Base-by-base conservation (phyloP, 345 rosid species). In the Salix exigua region DNA sequence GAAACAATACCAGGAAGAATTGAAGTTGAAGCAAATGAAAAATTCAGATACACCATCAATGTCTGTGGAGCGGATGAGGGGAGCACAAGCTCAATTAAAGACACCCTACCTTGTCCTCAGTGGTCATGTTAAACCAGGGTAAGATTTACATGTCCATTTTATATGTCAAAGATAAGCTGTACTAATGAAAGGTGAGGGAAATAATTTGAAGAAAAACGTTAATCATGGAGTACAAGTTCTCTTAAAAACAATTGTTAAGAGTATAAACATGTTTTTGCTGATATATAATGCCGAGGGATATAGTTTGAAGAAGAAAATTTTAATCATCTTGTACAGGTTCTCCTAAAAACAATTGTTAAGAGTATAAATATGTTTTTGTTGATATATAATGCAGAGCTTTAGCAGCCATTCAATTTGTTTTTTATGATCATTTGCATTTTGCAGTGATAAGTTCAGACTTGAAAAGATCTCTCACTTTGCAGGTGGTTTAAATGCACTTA, bases 21-120 rank as follows among this genome's bases (percentile, higher is more conserved):
- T 90, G 87, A 96, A 94, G 85, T 83, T 94, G 79, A 94, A 96
- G 92, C 94, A 92, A 86, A 94, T 96, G 99, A 96, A 96, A 82
- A 96, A 90, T 84, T 88, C 98, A 37, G 99, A 96, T 84, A 96
- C 98, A 7, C 99, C 98, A 17, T 92, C 98, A 8, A 84, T 70
- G 46, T 94, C 99, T 50, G 99, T 89, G 46, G 87, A 92, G 86
- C 87, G 98, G 87, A 96, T 94, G 99, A 88, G 97, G 81, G 94
- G 94, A 85, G 90, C 98, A 77, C 97, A 96, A 81, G 92, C 92
- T 33, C 97, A 85, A 81, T 61, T 90, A 80, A 88, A 90, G 84
- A 90, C 97, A 66, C 98, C 98, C 71, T 96, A 96, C 84, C 95
- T 96, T 72, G 98, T 96, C 81, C 91, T 96, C 72, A 96, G 97